Base-by-base conservation (phyloP, 345 rosid species). In the Pugionium dolabratum region DNA sequence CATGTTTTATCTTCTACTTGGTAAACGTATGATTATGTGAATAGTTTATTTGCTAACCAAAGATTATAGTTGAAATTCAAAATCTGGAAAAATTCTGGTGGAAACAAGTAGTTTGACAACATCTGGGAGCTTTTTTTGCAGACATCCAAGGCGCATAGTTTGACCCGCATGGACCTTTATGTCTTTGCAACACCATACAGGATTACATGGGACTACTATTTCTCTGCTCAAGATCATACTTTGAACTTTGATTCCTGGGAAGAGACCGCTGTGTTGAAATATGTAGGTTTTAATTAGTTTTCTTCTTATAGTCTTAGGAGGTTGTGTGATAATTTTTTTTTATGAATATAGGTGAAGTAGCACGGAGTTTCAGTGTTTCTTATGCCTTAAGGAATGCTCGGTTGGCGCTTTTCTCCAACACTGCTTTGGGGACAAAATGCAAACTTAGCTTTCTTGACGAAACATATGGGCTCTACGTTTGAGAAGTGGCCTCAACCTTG, bases 171-270 rank as follows among this genome's bases (percentile, higher is more conserved):
- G 95, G 99, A 94, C 77, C 75, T 94, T 29, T 94, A 94, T 73
- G 99, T 94, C 27, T 94, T 94, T 62, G 99, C 97, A 63, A 94
- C 99, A 18, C 99, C 99, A 5, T 94, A 88, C 70, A 82, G 97
- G 80, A 68, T 90, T 59, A 94, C 95, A 0, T 94, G 99, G 99
- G 97, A 90, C 76, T 94, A 90, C 73, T 94, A 94, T 78, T 94
- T 90, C 73, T 76, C 88, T 59, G 88, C 93, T 0, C 58, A 89
- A 57, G 88, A 86, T 46, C 99, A 90, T 66, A 82, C 93, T 6
- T 71, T 94, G 83, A 83, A 81, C 68, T 85, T 94, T 56, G 92
- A 82, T 25, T 84, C 85, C 0, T 94, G 99, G 99, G 99, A 94
- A 80, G 97, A 88, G 70, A 33, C 71, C 30, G 95, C 92, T 32